Conservation (phyloP, 441 rosid species). For the Erodium texanum region DNA sequence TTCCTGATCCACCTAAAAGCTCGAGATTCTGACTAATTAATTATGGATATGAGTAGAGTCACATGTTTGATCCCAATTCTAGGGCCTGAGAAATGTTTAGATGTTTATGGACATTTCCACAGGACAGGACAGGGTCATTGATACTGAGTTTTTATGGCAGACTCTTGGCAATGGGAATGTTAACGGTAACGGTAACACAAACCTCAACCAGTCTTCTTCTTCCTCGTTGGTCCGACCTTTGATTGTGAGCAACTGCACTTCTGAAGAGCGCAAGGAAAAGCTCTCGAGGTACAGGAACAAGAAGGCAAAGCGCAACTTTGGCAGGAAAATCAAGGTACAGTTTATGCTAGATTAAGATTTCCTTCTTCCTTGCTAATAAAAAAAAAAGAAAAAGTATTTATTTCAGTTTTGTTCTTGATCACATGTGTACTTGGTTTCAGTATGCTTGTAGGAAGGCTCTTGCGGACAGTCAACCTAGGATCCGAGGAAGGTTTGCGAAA, state of each 20-base stretch:
- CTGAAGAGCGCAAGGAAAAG: slow-evolving; percentile 89
- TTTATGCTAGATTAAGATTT: too few relatives aligned
- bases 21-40: too few relatives aligned
- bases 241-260: slow-evolving; percentile 39
- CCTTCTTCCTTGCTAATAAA: too few relatives aligned
- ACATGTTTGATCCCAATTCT: too few relatives aligned
- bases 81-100: not conserved
- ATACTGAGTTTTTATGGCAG: slow-evolving; percentile 40
- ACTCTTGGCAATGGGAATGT: slow-evolving; percentile 22
- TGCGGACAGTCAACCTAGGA: slow-evolving; percentile 93
- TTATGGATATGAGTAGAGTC: too few relatives aligned
- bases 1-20: too few relatives aligned
- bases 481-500: slow-evolving; percentile 97
- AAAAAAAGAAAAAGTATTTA: too few relatives aligned
- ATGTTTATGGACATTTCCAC: not conserved
- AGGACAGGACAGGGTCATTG: not conserved
- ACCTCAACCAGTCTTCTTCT: slow-evolving; percentile 27
- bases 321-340: slow-evolving; percentile 95
- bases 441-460: slow-evolving; percentile 99
- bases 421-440: slow-evolving; percentile 28
- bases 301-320: slow-evolving; percentile 88
- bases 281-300: slow-evolving; percentile 89
- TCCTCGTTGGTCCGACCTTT: slow-evolving; percentile 39
- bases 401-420: slow-evolving; percentile 7
- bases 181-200: not conserved